Evolutionary conservation across 2,329 filamentous ascomycete species (phyloP).

Genomic region (Clonostachys chloroleuca): DNA sequence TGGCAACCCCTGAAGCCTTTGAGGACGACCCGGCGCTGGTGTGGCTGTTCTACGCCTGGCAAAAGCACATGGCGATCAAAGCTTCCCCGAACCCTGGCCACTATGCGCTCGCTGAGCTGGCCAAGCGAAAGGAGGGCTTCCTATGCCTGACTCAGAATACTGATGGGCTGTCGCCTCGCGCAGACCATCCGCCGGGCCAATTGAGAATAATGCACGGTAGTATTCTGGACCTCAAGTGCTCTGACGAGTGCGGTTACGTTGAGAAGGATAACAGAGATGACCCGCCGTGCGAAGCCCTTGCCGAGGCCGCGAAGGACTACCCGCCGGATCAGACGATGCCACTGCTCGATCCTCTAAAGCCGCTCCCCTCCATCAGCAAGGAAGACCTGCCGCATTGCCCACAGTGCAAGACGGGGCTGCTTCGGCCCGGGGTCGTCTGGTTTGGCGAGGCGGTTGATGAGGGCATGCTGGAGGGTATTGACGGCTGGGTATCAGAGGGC

Average conservation of each 20-base stretch:
- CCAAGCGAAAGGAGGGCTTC: conserved; percentile 56
- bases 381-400: conserved; percentile 89
- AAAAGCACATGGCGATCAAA: conserved; percentile 73
- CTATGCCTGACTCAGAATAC: conserved; percentile 83
- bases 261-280: conserved; percentile 67
- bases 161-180: conserved; percentile 73
- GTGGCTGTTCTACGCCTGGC: conserved; percentile 87
- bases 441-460: conserved; percentile 67
- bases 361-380: conserved; percentile 97
- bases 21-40: conserved; percentile 69
- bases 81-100: conserved; percentile 76
- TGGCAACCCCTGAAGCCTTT: conserved; percentile 82
- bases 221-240: conserved; percentile 79
- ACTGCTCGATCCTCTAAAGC: conserved; percentile 96
- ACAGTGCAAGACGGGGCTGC: conserved; percentile 26
- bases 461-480: conserved; percentile 51
- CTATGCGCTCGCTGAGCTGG: conserved; percentile 70
- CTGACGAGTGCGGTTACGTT: conserved; percentile 58
- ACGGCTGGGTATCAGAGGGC: conserved; percentile 51
- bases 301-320: conserved; percentile 52
- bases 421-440: conserved; percentile 80
- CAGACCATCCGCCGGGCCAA: conserved; percentile 63
- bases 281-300: conserved; percentile 73
- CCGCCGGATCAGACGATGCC: conserved; percentile 25
- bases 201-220: conserved; percentile 78